Base-by-base conservation (phyloP, 2,329 filamentous ascomycete genomes). In the Microsporum canis region DNA sequence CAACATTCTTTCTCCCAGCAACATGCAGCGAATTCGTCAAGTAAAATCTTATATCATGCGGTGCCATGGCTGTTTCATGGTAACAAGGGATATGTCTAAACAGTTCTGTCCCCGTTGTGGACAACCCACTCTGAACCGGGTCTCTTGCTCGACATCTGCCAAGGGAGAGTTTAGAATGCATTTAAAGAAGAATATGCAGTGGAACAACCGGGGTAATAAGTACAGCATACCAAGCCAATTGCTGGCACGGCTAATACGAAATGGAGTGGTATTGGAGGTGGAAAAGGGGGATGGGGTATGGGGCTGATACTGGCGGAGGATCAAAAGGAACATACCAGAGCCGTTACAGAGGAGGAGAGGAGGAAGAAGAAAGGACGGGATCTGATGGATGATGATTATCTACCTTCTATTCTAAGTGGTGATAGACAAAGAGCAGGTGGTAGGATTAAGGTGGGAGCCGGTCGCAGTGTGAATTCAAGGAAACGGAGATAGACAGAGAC, bases 61-160 rank as follows among this genome's bases (percentile, higher is more conserved):
- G 49, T 99, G 94, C 79, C 92, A 99, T 76, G 91, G 87, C 61
- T 96, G 91, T 79, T 99, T 97, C 79, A 78, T 85, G 64, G 84
- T 89, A 60, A 89, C 87, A 65, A 89, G 88, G 69, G 85, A 96
- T 68, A 91, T 91, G 84, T 78, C 77, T 66, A 89, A 88, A 77
- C 91, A 96, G 72, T 99, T 99, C 79, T 99, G 94, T 73, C 86
- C 89, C 1, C 83, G 86, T 58, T 99, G 94, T 73, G 94, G 94
- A 10, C 90, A 95, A 71, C 82, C 89, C 1, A 92, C 91, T 0
- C 80, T 99, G 29, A 90, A 87, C 5, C 85, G 92, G 64, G 88
- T 91, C 0, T 87, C 87, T 29, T 96, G 91, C 80, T 88, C 88
- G 33, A 96, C 91, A 2, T 87, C 91, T 69, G 79, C 84, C 31